Evolutionary conservation across 495 filamentous ascomycete species (phyloP), one percentile per base, ranked within the genome.

Genomic region (Xylaria palmicola): DNA sequence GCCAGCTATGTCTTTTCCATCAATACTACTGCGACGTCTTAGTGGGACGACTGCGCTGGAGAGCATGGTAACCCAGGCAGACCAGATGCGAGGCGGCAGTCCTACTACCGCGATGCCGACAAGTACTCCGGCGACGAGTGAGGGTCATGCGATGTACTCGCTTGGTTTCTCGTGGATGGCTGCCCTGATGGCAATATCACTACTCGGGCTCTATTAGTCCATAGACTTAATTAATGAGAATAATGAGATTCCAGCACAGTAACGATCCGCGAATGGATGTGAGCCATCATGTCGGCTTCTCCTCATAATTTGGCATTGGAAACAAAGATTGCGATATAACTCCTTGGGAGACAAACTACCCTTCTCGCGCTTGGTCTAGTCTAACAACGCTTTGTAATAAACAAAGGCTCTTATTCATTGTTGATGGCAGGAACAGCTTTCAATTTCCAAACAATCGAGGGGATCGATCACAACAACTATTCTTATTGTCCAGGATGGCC

Each of bases 1-100:
- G 86, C 87, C 8, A 86, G 85, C 48, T 89, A 90, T 72, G 69
- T 77, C 64, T 90, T 90, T 65, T 74, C 73, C 66, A 70, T 77
- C 53, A 76, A 78, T 55, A 45, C 57, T 48, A 75, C 74, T 39
- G 49, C 61, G 17, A 62, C 70, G 52, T 59, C 67, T 24, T 72
- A 67, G 65, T 47, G 4, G 39, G 67, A 19, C 62, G 54, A 9
- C 47, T 30, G 44, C 34, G 24, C 13, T 49, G 57, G 20, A 6
- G 22, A 12, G 9, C 32, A 8, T 56, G 27, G 29, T 47, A 30
- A 22, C 4, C 17, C 29, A 13, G 17, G 27, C 54, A 17, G 32
- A 5, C 32, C 6, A 5, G 5, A 10, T 5, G 6, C 10, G 32
- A 34, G 5, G 10, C 32, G 32, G 1, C 19, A 19, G 32, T 34